Base-by-base conservation (phyloP, 163 green algal genomes). In the Volvox carteri region DNA sequence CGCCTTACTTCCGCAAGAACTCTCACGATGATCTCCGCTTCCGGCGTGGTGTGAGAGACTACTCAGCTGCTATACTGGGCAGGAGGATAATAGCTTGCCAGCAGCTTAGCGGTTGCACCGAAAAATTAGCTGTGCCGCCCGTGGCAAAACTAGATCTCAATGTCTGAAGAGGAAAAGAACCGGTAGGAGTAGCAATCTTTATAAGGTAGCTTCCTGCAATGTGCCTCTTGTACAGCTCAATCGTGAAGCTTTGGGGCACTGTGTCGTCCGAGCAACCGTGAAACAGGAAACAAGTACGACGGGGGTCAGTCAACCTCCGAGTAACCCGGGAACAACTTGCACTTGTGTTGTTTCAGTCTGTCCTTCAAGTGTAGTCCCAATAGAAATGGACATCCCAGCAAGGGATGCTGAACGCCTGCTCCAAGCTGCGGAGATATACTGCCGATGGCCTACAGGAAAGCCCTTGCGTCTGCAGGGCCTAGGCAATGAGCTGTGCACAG, bases 401-500 rank as follows among this genome's bases (percentile, higher is more conserved):
- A 6, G 23, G 39, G n/a, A 65, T 33, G 77, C 44, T 41, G 19
- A 74, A 0, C 35, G 52, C 37, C 50, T 85, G 77, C 25, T 74
- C 8, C 35, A 28, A n/a, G 33, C 52, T 6, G 52, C 77, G 21
- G 37, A 41, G 77, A 12, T 8, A 2, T 67, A 48, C 12, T 73
- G 52, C 19, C 35, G 54, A 12, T 86, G 78, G 78, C 78, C 78
- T 6, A 19, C 39, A 41, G 9, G 11, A 16, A 37, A 35, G n/a
- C 78, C 78, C 9, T 18, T 86, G 6, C 60, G 42, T 5, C n/a
- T 86, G n/a, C 21, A 33, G 11, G 78, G 58, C 14, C 30, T 86
- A 0, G 60, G 60, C 30, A 2, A 35, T 23, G n/a, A 48, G 0
- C 2, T 41, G 4, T 44, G 7, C 1, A 42, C 52, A 16, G 78